Evolutionary conservation across 2,329 filamentous ascomycete genomes (phyloP).

Genomic region (Davidsoniella eucalypti): DNA sequence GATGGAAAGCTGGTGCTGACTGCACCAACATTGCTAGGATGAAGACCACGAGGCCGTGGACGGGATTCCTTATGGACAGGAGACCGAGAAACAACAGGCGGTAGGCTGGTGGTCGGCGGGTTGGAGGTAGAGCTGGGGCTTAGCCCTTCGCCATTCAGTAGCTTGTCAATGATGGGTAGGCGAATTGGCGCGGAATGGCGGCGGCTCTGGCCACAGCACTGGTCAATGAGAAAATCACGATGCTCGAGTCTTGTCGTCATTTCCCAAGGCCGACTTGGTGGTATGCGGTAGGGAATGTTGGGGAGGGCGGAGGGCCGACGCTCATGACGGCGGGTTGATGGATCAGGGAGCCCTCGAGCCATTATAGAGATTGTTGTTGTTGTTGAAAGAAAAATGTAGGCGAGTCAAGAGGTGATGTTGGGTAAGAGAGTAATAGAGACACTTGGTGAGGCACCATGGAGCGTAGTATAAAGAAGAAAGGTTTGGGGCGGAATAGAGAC

Average conservation of each 20-base stretch:
- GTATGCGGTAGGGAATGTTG: constrained; percentile 7
- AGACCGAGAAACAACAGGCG: too few species aligned
- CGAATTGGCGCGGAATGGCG: neutral
- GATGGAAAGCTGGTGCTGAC: too few species aligned
- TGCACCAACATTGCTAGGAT: too few species aligned
- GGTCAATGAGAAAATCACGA: constrained; percentile 7
- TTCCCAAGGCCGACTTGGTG: constrained; percentile 7
- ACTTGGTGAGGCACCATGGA: too few species aligned
- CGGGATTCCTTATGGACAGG: too few species aligned
- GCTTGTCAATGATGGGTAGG: constrained; percentile 1
- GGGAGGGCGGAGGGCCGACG: constrained; percentile 1
- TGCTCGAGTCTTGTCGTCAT: constrained; percentile 8
- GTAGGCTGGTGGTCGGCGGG: neutral
- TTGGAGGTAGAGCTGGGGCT: neutral
- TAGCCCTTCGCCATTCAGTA: neutral
- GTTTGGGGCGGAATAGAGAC: too few species aligned
- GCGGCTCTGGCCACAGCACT: constrained; percentile 1
- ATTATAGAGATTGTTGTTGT: neutral
- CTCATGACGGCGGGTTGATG: neutral
- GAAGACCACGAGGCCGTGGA: too few species aligned
- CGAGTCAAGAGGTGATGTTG: too few species aligned
- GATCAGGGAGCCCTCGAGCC: neutral
- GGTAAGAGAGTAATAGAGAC: too few species aligned
- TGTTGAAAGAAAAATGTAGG: neutral
- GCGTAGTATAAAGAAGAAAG: too few species aligned